phyloP scores from a whole-genome alignment of 2,329 filamentous ascomycete species.

The Venturia oleaginea region DNA sequence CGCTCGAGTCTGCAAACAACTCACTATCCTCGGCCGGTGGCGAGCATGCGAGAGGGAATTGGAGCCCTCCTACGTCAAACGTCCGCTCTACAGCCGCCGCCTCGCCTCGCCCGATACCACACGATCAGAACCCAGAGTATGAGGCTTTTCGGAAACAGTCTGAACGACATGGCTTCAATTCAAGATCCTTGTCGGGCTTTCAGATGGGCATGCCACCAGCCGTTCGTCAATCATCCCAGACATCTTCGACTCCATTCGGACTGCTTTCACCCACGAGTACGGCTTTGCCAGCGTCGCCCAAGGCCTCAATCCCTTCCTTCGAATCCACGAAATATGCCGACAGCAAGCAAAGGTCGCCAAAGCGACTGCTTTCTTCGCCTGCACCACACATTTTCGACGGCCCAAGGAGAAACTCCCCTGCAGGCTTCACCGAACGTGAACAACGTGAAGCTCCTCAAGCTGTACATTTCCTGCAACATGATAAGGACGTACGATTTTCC shows the following conservation, averaged over 20 bases:
- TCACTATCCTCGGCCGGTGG: slow-evolving; percentile 52
- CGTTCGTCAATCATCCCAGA: not conserved
- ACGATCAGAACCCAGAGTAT: slow-evolving; percentile 73
- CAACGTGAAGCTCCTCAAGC: slow-evolving; percentile 26
- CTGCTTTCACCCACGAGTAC: not conserved
- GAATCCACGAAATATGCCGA: slow-evolving; percentile 6
- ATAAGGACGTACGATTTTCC: slow-evolving; percentile 24
- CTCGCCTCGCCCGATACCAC: slow-evolving; percentile 58
- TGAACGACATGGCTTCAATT: slow-evolving; percentile 35
- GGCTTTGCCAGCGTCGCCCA: slow-evolving; percentile 11
- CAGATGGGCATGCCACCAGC: not conserved
- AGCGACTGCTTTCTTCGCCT: slow-evolving; percentile 37
- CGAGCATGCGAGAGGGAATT: slow-evolving; percentile 58
- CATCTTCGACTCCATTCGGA: not conserved
- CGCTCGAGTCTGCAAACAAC: slow-evolving; percentile 53
- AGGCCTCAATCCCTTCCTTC: not conserved
- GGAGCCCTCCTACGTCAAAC: slow-evolving; percentile 63
- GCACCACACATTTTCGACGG: slow-evolving; percentile 33
- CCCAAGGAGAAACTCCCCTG: slow-evolving; percentile 39
- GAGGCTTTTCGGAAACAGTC: slow-evolving; percentile 68
- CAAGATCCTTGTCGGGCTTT: not conserved
- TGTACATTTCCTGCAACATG: slow-evolving; percentile 26
- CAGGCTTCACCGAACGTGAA: slow-evolving; percentile 30
- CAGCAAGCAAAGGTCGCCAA: slow-evolving; percentile 34
- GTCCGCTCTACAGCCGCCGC: slow-evolving; percentile 60